These are phyloP conservation scores for Pilasporangium apinafurcum DNA, from an alignment of 352 stramenopile species.

Conservation along the genomic window DNA sequence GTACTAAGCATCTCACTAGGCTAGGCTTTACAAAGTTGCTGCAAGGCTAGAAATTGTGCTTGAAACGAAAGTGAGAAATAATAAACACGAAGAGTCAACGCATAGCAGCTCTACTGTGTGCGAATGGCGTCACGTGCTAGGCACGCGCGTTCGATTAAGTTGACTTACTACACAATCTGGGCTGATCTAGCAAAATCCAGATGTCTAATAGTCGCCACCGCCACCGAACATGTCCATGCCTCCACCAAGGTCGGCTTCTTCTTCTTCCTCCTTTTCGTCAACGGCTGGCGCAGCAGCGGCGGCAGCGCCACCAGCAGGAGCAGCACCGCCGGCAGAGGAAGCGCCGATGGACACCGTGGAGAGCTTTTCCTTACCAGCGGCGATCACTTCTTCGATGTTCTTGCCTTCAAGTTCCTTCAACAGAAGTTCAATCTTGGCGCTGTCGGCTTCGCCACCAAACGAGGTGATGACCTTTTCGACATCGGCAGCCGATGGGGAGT, in stretches of 20 bases:
- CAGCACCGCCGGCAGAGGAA: slow-evolving; percentile 23
- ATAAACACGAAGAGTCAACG: not conserved
- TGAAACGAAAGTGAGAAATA: slow-evolving; percentile 1
- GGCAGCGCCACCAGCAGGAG: slow-evolving; percentile 20
- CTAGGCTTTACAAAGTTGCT: not conserved
- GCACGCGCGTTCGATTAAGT: slow-evolving; percentile 46
- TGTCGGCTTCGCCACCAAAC: slow-evolving; percentile 77
- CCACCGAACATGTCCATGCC: slow-evolving; percentile 85
- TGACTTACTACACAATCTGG: slow-evolving; percentile 22
- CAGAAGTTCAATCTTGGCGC: slow-evolving; percentile 72
- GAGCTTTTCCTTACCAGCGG: slow-evolving; percentile 82
- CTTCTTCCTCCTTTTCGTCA: slow-evolving; percentile 68
- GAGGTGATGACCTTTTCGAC: slow-evolving; percentile 81
- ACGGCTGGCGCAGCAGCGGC: slow-evolving; percentile 29
- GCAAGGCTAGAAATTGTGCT: not conserved
- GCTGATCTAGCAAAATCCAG: too few species aligned
- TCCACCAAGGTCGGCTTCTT: slow-evolving; percentile 74
- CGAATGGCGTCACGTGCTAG: slow-evolving; percentile 32
- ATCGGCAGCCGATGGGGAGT: slow-evolving; percentile 62
- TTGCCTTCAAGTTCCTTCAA: slow-evolving; percentile 88
- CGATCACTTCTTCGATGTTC: slow-evolving; percentile 83
- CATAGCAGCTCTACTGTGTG: slow-evolving; percentile 18
- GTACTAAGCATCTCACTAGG: slow-evolving; percentile 2
- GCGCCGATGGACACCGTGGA: slow-evolving; percentile 64
- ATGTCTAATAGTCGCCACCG: slow-evolving; percentile 78